phyloP scores from a whole-genome alignment of 805 yeast species.

The Candida adriatica region DNA sequence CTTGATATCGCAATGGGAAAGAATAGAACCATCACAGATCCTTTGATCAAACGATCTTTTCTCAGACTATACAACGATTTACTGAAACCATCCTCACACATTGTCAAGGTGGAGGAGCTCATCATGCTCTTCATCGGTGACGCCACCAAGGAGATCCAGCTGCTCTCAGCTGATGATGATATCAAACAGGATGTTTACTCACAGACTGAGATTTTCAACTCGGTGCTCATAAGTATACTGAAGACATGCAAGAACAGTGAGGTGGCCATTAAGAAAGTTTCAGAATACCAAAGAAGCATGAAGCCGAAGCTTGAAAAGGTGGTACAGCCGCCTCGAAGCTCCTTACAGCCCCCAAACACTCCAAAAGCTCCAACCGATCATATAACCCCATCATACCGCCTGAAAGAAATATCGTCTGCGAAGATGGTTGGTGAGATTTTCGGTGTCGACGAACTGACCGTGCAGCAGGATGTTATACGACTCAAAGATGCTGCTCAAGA shows the following conservation, averaged over 20 bases:
- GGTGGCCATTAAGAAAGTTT: constrained; percentile 34
- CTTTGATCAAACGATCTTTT: constrained; percentile 48
- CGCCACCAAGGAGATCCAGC: constrained; percentile 46
- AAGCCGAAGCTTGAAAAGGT: constrained; percentile 1
- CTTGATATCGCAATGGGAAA: constrained; percentile 41
- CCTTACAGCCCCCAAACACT: background rate
- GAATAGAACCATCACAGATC: constrained; percentile 31
- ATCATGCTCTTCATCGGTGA: constrained; percentile 45
- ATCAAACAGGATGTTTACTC: constrained; percentile 14
- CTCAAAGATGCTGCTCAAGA: constrained; percentile 36
- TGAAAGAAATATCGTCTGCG: constrained; percentile 50
- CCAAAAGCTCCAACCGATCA: background rate
- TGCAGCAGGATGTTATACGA: constrained; percentile 49
- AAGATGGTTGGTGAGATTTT: constrained; percentile 44
- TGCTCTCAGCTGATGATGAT: constrained; percentile 18
- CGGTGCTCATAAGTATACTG: constrained; percentile 11
- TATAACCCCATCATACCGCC: constrained; percentile 40
- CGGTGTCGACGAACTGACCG: constrained; percentile 34
- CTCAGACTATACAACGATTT: constrained; percentile 58
- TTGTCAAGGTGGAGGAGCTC: constrained; percentile 35
- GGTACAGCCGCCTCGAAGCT: background rate
- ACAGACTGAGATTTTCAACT: constrained; percentile 16
- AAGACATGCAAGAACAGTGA: constrained; percentile 25
- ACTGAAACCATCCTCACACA: constrained; percentile 28
- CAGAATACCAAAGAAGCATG: constrained; percentile 31